Evolutionary conservation across 2,329 filamentous ascomycete species (phyloP), one percentile per base, ranked within the genome.

Genomic region (Colletotrichum scovillei): DNA sequence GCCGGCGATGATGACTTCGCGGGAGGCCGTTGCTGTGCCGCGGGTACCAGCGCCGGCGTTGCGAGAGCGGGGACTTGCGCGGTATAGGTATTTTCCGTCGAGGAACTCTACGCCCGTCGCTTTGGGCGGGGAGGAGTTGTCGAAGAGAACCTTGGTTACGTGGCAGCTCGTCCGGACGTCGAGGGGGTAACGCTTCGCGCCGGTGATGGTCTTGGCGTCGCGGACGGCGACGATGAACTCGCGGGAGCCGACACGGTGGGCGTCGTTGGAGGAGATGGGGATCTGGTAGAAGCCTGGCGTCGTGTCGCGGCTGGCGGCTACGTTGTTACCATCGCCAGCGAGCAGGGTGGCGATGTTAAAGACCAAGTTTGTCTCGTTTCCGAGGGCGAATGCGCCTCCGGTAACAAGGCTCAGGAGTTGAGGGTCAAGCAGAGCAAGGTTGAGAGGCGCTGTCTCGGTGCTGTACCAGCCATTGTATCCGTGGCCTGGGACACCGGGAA

Each of bases 251-350:
- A 83, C 88, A 35, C 90, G 89, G 58, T 85, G 83, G 64, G 81
- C 84, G n/a, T 85, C 78, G n/a, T 85, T 82, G 74, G 88, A 87
- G 1, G 86, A 84, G 32, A 92, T 78, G 3, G 91, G 90, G 5
- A 93, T 86, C 76, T 92, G 89, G 78, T 88, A 92, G 46, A 88
- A 81, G 1, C 84, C 86, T 32, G 85, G 82, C 3, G 80, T 77
- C 24, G 79, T 79, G 77, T 92, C 90, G 28, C 88, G 85, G 0
- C 63, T 59, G 0, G 80, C 73, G 28, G 79, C 78, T 74, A 87
- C 83, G 57, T 85, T 84, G 79, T 91, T 91, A 75, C 86, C 83
- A 73, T 92, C 88, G 22, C 84, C 84, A 30, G 84, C 81, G 4
- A 80, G 82, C 24, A 90, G 82, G 53, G 80, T 79, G 49, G 78